Base-by-base conservation (phyloP, 208 protist genomes). In the Leishmania turanica region DNA sequence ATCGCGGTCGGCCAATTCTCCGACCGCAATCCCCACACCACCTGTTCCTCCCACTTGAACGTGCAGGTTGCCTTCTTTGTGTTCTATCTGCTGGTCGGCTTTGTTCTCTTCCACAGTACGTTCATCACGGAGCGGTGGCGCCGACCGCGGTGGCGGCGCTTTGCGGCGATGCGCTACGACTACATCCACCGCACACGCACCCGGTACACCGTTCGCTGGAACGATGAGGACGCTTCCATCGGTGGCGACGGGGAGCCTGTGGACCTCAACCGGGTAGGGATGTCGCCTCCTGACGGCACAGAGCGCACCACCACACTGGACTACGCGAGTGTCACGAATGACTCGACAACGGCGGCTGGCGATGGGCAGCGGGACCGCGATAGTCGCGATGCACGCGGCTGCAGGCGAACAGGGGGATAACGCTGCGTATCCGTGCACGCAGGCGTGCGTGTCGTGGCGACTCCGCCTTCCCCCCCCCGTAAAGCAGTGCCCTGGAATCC, bases 91-190 rank as follows among this genome's bases (percentile, higher is more conserved):
- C 21, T 94, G 0, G 3, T 84, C 3, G 90, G 91, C 40, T 0
- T 31, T 40, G 21, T 71, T 31, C 24, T 93, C 17, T 91, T 94
- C 78, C 34, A 74, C 3, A 47, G 89, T 9, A 93, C 93, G 0
- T 95, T 96, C 74, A 78, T 85, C 40, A 94, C 91, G 70, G 90
- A 94, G 84, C 87, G 84, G 21, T 85, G 79, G 17, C 85, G 79
- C n/a, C 70, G 64, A 31, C 91, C 93, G 68, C 87, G 86, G 34
- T 96, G 93, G 91, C 91, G 93, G 24, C 62, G 9, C 64, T 79
- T 85, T 34, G 77, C 82, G 6, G 82, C 82, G 31, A 81, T 85
- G 77, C 82, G 82, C 24, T 79, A 68, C 66, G 54, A 85, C 70
- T 81, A 85, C 72, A 47, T 85, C 37, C 49, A 78, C 72, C 69